phyloP scores from a whole-genome alignment of 2,329 filamentous ascomycete genomes.

The Byssothecium circinans region DNA sequence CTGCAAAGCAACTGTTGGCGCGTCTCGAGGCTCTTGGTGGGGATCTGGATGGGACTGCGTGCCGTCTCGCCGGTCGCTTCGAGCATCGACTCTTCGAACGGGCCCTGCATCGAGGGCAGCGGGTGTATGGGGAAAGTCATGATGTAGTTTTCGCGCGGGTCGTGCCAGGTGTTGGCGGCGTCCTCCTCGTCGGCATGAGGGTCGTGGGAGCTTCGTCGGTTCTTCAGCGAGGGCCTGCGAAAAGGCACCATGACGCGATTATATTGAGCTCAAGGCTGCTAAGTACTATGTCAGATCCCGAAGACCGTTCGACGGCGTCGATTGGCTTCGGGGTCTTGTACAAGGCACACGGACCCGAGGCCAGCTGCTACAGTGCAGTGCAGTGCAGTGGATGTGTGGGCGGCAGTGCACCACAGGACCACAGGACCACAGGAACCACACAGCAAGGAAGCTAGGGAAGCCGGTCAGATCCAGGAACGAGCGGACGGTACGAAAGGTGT shows the following conservation, averaged over 20 bases:
- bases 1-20: constrained; percentile 53
- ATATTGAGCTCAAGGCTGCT: background rate
- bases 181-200: constrained; percentile 6
- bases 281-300: constrained; percentile 1
- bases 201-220: constrained; percentile 11
- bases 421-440: constrained; percentile 7
- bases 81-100: constrained; percentile 79
- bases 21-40: constrained; percentile 41
- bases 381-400: constrained; percentile 35
- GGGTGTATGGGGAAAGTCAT: constrained; percentile 63
- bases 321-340: constrained; percentile 25
- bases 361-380: constrained; percentile 24
- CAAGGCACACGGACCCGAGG: constrained; percentile 24
- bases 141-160: constrained; percentile 37
- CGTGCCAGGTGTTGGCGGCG: constrained; percentile 36
- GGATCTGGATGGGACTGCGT: constrained; percentile 43
- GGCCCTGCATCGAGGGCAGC: constrained; percentile 73
- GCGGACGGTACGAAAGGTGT: no score
- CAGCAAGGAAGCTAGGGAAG: background rate
- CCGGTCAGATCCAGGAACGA: no score
- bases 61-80: constrained; percentile 60
- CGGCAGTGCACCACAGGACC: constrained; percentile 5
- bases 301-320: constrained; percentile 5
- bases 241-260: constrained; percentile 20
- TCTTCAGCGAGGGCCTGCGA: constrained; percentile 14